Percentiles rank a stretch among this genome's conserved stretches.
Evolutionary conservation across 345 rosid genomes (phyloP).

Genomic region (Linum tenue): DNA sequence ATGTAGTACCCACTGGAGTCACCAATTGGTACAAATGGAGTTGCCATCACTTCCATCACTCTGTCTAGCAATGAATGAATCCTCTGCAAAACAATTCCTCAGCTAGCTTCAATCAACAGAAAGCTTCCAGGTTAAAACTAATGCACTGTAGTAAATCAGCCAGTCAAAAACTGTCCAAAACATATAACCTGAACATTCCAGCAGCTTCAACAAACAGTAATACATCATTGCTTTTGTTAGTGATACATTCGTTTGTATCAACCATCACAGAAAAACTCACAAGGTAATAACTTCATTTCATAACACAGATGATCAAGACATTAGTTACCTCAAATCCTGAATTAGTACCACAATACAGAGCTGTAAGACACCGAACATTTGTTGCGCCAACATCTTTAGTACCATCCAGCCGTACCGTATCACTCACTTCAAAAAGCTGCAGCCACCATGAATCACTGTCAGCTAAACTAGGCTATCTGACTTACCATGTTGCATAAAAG

Average conservation of each 20-base stretch:
- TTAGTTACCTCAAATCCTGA: conserved; percentile 91
- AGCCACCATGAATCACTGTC: conserved; percentile 14
- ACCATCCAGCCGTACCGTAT: conserved; percentile 50
- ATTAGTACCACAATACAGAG: conserved; percentile 75
- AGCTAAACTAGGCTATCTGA: not conserved
- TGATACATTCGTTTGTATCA: not conserved
- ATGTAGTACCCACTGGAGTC: conserved; percentile 54
- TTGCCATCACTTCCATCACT: conserved; percentile 77
- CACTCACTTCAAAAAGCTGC: conserved; percentile 86
- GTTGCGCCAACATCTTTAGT: conserved; percentile 75
- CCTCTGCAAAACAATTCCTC: conserved; percentile 33
- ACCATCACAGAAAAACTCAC: not conserved
- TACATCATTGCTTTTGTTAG: too few relatives aligned
- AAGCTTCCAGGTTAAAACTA: not conserved
- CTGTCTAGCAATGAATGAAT: conserved; percentile 86
- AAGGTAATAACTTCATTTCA: not conserved
- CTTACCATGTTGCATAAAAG: not conserved
- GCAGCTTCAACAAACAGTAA: too few relatives aligned
- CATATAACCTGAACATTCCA: not conserved
- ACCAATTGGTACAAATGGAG: conserved; percentile 49
- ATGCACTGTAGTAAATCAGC: too few relatives aligned
- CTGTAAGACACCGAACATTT: conserved; percentile 59
- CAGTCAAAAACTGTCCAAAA: too few relatives aligned
- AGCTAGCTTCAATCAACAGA: not conserved
- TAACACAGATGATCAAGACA: not conserved